Evolutionary conservation across 2,329 filamentous ascomycete species (phyloP), one percentile per base, ranked within the genome.

Genomic region (Penicillium sp.): DNA sequence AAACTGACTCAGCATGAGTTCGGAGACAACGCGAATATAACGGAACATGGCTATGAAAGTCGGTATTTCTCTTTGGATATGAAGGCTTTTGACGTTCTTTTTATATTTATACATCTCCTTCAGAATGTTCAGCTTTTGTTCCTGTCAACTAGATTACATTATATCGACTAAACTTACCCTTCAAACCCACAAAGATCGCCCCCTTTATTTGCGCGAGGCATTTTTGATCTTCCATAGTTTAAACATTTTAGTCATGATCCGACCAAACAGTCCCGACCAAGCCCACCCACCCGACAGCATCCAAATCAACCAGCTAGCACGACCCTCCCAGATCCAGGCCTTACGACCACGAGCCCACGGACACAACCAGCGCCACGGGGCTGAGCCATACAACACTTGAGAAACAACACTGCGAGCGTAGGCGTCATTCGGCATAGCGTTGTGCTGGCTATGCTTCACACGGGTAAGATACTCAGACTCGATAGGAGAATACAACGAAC

Each of bases 361-460:
- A 77, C 77, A 80, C 13, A 80, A 57, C 72, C 74, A 75, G 40
- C 73, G 65, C 61, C 70, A 71, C n/a, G 68, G 68, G 4, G 67
- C 67, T 37, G 70, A 65, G 33, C 68, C 74, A 61, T 63, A 68
- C 42, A 81, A 59, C 10, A 82, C 69, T 57, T 80, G 73, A 8
- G 64, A 64, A 5, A 81, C 79, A 3, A 82, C 79, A 33, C 71
- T 74, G 47, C 67, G 65, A 15, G 80, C 80, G 63, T 82, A 83
- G 22, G 65, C 64, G 39, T 75, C 69, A 40, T 74, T 74, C 26
- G 75, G 67, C 70, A 81, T 78, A 21, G 74, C 71, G 10, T 68
- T 68, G 29, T 76, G 69, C 60, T 82, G 79, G 55, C 75, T 78
- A 57, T 82, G 75, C 45, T 66, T 73, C 48, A 78, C 64, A 9